Evolutionary conservation across 306 rosid genomes (phyloP).

Genomic region (Lathyrus oleraceus): DNA sequence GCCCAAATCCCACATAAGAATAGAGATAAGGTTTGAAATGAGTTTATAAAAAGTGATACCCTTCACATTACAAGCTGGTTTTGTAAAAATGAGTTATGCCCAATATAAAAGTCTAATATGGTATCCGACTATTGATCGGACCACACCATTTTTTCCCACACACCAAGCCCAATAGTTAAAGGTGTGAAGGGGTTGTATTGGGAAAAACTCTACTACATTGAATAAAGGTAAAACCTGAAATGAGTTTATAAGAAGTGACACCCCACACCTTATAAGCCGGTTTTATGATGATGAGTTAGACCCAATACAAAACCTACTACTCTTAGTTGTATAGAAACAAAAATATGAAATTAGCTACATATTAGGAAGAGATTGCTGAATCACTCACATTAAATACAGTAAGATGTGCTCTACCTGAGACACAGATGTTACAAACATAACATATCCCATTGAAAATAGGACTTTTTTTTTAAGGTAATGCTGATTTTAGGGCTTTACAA

Average conservation of each 20-base stretch:
- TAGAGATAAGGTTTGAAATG: background rate
- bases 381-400: background rate
- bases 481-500: constrained; percentile 12
- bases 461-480: background rate
- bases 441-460: background rate
- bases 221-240: background rate
- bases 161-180: background rate
- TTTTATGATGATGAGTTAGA: background rate
- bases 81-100: background rate
- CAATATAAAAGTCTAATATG: background rate
- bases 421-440: constrained; percentile 6
- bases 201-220: background rate
- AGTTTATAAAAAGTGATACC: background rate
- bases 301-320: background rate
- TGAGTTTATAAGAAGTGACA: background rate
- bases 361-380: constrained; percentile 14
- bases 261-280: background rate
- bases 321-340: background rate
- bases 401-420: background rate
- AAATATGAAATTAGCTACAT: background rate
- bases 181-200: background rate
- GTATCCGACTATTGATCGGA: background rate
- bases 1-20: background rate
- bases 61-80: background rate
- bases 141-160: background rate